Evolutionary conservation across 2,329 filamentous ascomycete genomes (phyloP).

Genomic region (Claviceps quebecensis): DNA sequence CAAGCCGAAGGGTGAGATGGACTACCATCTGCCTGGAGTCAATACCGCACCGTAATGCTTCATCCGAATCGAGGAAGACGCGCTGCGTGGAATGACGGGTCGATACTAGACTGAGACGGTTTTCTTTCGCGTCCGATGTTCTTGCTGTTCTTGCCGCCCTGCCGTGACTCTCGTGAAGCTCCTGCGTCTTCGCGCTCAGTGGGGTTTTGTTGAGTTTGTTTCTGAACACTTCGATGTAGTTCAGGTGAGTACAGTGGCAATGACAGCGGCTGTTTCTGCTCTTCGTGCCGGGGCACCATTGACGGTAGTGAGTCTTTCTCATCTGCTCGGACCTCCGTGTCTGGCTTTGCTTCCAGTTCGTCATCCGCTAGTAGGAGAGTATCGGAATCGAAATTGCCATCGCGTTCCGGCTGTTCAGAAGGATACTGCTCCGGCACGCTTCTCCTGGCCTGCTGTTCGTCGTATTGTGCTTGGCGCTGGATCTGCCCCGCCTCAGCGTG

Average conservation of each 20-base stretch:
- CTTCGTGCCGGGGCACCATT: constrained; percentile 6
- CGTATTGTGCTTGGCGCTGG: constrained; percentile 34
- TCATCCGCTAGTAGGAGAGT: constrained; percentile 3
- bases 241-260: neutral
- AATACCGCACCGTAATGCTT: neutral
- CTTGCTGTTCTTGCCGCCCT: neutral
- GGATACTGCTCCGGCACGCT: constrained; percentile 38
- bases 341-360: constrained; percentile 12
- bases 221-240: neutral
- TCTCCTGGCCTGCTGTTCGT: constrained; percentile 36
- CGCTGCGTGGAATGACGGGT: constrained; percentile 40
- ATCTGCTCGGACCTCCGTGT: constrained; percentile 16
- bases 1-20: neutral
- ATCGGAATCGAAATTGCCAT: neutral
- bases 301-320: constrained; percentile 9
- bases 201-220: neutral
- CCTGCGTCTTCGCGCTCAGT: neutral
- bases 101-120: neutral
- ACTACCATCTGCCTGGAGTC: neutral
- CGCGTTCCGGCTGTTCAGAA: constrained; percentile 30
- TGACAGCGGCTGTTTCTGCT: neutral
- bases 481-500: constrained; percentile 38
- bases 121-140: neutral
- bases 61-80: constrained; percentile 41
- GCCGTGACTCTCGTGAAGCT: neutral